phyloP scores from a whole-genome alignment of 352 stramenopile species.

The Nothophytophthora sp. region DNA sequence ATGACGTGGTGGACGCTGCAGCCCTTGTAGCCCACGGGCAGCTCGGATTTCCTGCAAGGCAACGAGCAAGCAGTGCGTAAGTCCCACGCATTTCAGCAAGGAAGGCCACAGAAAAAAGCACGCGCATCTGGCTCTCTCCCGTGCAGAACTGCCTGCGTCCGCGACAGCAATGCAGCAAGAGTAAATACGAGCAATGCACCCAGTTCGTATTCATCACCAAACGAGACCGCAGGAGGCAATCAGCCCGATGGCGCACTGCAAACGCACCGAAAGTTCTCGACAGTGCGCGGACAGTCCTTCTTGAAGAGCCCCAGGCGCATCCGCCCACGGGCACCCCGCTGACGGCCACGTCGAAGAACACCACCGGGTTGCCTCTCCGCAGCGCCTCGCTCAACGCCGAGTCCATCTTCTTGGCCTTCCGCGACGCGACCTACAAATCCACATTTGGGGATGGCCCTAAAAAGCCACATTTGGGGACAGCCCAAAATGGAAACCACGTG shows the following conservation, averaged over 20 bases:
- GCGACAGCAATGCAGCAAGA: slow-evolving; percentile 1
- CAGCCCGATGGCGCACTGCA: not conserved
- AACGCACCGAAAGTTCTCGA: slow-evolving; percentile 91
- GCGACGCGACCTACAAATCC: too few relatives aligned
- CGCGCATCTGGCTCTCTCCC: slow-evolving; percentile 86
- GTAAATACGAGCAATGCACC: not conserved
- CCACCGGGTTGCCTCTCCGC: slow-evolving; percentile 88
- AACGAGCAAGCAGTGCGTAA: slow-evolving; percentile 26
- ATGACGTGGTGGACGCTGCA: slow-evolving; percentile 81
- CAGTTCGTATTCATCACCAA: not conserved
- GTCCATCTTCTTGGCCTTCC: slow-evolving; percentile 45
- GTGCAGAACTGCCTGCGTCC: slow-evolving; percentile 89
- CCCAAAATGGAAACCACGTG: too few relatives aligned
- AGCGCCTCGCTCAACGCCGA: slow-evolving; percentile 86
- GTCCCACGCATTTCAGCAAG: not conserved
- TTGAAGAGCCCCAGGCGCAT: slow-evolving; percentile 95
- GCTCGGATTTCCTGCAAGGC: slow-evolving; percentile 47
- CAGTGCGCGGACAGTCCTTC: slow-evolving; percentile 93
- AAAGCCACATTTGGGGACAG: too few relatives aligned
- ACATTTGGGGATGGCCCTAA: too few relatives aligned
- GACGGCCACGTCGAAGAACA: slow-evolving; percentile 93
- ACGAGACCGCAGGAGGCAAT: not conserved
- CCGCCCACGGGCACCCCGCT: slow-evolving; percentile 75
- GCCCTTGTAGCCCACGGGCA: slow-evolving; percentile 79
- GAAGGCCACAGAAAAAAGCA: not conserved